These are phyloP conservation scores for Zygoascus ofunaensis DNA, from an alignment of 805 yeast genomes.

Conservation along the genomic window DNA sequence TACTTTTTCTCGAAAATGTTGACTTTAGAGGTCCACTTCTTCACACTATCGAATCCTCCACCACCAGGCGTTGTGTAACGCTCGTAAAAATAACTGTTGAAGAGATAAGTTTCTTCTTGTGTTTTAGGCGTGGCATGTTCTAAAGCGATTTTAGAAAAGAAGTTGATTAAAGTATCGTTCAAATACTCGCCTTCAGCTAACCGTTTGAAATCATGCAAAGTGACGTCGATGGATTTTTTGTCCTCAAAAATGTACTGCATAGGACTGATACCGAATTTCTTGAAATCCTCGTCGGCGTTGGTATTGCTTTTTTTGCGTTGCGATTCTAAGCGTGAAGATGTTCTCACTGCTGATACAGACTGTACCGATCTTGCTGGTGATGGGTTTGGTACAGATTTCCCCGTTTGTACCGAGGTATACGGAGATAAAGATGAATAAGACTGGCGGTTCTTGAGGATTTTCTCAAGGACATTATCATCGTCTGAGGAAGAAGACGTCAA, in stretches of 20 bases:
- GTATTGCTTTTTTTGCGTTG: no score
- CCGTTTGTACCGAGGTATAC: no score
- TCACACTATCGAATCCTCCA: conserved; percentile 50
- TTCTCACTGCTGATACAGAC: no score
- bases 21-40: conserved; percentile 68
- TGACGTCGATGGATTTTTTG: conserved; percentile 46
- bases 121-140: conserved; percentile 27
- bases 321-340: no score
- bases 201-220: conserved; percentile 67
- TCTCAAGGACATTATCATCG: no score
- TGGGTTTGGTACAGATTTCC: no score
- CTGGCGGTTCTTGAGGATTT: no score
- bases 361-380: no score
- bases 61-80: conserved; percentile 34
- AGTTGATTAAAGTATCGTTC: conserved; percentile 81
- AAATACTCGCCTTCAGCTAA: conserved; percentile 77
- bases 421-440: no score
- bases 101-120: conserved; percentile 41
- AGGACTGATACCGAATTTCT: conserved; percentile 2
- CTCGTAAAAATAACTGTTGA: conserved; percentile 79
- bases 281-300: no score
- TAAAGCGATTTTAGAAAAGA: conserved; percentile 43
- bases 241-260: conserved; percentile 36
- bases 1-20: conserved; percentile 51
- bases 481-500: no score